Evolutionary conservation across 192 early-diverging fungal genomes (phyloP).

Genomic region (Linderina pennispora): DNA sequence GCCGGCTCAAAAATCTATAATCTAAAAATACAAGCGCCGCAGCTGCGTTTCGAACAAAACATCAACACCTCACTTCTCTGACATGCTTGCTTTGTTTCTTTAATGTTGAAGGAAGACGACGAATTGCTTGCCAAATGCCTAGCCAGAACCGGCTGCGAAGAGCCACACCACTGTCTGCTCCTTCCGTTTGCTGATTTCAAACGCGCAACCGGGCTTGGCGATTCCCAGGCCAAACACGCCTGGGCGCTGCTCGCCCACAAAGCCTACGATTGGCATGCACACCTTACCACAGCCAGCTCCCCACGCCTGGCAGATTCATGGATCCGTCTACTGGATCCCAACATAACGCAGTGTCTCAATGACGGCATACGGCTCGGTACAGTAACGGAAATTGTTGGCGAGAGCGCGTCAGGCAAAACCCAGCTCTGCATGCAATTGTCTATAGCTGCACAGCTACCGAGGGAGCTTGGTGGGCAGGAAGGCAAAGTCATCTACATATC

Average conservation of each 20-base stretch:
- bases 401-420: constrained; percentile 81
- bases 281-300: neutral
- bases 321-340: constrained; percentile 50
- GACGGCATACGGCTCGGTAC: constrained; percentile 53
- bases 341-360: constrained; percentile 52
- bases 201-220: constrained; percentile 12
- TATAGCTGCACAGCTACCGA: constrained; percentile 60
- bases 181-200: constrained; percentile 16
- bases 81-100: neutral
- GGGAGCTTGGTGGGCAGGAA: constrained; percentile 48
- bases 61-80: too few species aligned
- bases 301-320: too few species aligned
- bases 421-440: constrained; percentile 80
- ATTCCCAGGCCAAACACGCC: constrained; percentile 4
- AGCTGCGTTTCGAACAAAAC: too few species aligned
- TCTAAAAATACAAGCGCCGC: too few species aligned
- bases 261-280: constrained; percentile 10
- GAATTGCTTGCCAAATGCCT: constrained; percentile 15
- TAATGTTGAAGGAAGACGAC: constrained; percentile 4
- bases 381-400: constrained; percentile 70
- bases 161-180: constrained; percentile 21
- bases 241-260: constrained; percentile 7
- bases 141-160: constrained; percentile 16
- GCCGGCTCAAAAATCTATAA: too few species aligned
- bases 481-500: constrained; percentile 63